A percentile compares a stretch with the other conserved stretches of the same genome.
Evolutionary conservation across 208 protist species (phyloP).

Genomic region (Leishmania guyanensis): DNA sequence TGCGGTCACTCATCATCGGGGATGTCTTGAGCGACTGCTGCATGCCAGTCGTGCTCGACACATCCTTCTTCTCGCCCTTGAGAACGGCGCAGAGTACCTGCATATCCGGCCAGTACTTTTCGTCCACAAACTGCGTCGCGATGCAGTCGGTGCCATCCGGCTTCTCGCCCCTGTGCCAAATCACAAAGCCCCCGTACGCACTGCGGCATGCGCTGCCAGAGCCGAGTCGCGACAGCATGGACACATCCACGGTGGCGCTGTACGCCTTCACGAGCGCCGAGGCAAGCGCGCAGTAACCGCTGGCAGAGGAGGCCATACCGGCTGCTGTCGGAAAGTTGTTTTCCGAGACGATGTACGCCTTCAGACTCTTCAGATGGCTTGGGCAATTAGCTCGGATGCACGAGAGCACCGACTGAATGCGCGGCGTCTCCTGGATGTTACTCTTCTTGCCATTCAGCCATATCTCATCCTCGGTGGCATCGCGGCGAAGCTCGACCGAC

Average conservation of each 20-base stretch:
- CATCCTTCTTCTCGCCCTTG: constrained; percentile 94
- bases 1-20: constrained; percentile 89
- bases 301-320: constrained; percentile 98
- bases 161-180: constrained; percentile 95
- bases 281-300: constrained; percentile 96
- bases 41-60: constrained; percentile 97
- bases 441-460: constrained; percentile 95
- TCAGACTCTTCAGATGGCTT: constrained; percentile 41
- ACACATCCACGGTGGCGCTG: constrained; percentile 76
- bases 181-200: constrained; percentile 98
- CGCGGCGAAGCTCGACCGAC: constrained; percentile 81
- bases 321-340: constrained; percentile 99
- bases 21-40: constrained; percentile 94
- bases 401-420: constrained; percentile 81
- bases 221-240: constrained; percentile 90
- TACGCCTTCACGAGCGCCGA: constrained; percentile 80
- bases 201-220: constrained; percentile 97
- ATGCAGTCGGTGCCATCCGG: constrained; percentile 88
- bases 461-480: constrained; percentile 83
- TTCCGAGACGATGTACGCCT: constrained; percentile 93
- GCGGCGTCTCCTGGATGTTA: constrained; percentile 66
- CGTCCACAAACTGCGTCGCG: constrained; percentile 90
- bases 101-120: constrained; percentile 95
- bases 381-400: constrained; percentile 60
- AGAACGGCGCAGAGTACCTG: constrained; percentile 92